These are phyloP conservation scores for Actinomortierella wolfii DNA, from an alignment of 371 early-diverging fungal species.

Conservation along the genomic window DNA sequence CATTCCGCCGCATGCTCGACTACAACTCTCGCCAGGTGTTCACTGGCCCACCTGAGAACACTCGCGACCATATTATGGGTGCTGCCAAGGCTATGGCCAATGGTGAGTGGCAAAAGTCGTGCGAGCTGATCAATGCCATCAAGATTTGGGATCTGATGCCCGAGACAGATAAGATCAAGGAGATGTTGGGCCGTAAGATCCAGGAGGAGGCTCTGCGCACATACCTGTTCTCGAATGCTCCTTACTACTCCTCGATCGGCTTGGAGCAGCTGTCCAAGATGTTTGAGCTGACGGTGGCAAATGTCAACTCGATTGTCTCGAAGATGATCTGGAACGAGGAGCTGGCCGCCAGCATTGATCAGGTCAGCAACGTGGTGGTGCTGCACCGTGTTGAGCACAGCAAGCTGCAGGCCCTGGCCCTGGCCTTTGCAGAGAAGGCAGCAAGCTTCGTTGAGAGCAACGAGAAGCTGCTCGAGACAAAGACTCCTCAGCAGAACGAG, in stretches of 20 bases:
- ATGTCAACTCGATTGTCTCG: constrained; percentile 78
- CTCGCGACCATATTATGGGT: constrained; percentile 97
- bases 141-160: constrained; percentile 97
- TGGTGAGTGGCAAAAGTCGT: constrained; percentile 93
- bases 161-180: constrained; percentile 78
- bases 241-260: constrained; percentile 87
- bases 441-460: constrained; percentile 87
- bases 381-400: constrained; percentile 85
- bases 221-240: constrained; percentile 89
- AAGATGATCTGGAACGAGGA: constrained; percentile 95
- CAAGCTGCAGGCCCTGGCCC: constrained; percentile 83
- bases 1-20: constrained; percentile 94
- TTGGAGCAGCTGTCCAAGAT: constrained; percentile 80
- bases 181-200: constrained; percentile 88
- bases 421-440: constrained; percentile 90
- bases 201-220: constrained; percentile 96
- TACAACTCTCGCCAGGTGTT: constrained; percentile 95
- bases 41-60: constrained; percentile 95
- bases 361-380: constrained; percentile 78
- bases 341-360: constrained; percentile 82
- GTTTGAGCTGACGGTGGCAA: constrained; percentile 79
- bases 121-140: constrained; percentile 83
- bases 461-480: constrained; percentile 83
- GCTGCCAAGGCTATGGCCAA: constrained; percentile 90
- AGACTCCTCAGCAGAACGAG: constrained; percentile 51